A percentile compares a stretch with the other conserved stretches of the same genome.
These are phyloP conservation scores for Sphagnurus paluster DNA, from an alignment of 1,284 basidiomycete genomes.

Conservation along the genomic window DNA sequence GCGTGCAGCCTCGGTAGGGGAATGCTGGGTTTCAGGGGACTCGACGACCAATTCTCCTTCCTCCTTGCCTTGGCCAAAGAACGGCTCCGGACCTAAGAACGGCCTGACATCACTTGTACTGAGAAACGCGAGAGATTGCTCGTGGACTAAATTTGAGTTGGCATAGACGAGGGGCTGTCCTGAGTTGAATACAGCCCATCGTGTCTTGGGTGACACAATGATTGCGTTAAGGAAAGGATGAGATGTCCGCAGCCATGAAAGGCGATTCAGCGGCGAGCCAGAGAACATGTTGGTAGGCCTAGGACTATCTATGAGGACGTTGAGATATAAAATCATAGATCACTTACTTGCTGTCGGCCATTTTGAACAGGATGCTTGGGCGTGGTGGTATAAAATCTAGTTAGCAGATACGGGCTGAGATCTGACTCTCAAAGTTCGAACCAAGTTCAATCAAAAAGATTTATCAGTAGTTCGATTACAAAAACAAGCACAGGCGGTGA, in stretches of 20 bases:
- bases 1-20: conserved; percentile 63
- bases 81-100: conserved; percentile 48
- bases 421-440: too few relatives aligned
- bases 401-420: too few relatives aligned
- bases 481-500: too few relatives aligned
- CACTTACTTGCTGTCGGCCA: conserved; percentile 17
- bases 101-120: conserved; percentile 57
- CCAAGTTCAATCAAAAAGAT: too few relatives aligned
- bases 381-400: too few relatives aligned
- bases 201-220: conserved; percentile 54
- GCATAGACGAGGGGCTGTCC: conserved; percentile 59
- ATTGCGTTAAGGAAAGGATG: conserved; percentile 72
- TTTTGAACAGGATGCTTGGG: conserved; percentile 7
- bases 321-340: background rate
- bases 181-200: conserved; percentile 76
- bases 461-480: too few relatives aligned
- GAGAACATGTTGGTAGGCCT: conserved; percentile 63
- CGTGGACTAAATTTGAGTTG: conserved; percentile 23
- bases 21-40: conserved; percentile 35
- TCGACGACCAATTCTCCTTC: conserved; percentile 43
- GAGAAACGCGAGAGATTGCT: conserved; percentile 47
- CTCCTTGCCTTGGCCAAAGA: conserved; percentile 67
- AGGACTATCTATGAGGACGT: background rate
- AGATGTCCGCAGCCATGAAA: conserved; percentile 82
- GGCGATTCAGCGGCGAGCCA: conserved; percentile 82